These are phyloP conservation scores for Monilinia aucupariae DNA, from an alignment of 2,329 filamentous ascomycete genomes.

Conservation along the genomic window DNA sequence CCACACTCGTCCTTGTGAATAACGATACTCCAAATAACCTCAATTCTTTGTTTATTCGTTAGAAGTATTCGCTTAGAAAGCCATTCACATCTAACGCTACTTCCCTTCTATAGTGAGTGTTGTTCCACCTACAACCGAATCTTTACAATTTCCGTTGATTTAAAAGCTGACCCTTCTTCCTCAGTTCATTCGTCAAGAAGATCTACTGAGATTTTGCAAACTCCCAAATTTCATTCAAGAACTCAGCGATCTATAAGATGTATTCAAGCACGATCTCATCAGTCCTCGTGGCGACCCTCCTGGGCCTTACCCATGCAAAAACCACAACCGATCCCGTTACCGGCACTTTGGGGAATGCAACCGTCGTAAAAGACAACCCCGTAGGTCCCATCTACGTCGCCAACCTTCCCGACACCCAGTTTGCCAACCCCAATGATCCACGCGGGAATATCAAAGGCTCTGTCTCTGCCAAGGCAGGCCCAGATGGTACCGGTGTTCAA, in stretches of 20 bases:
- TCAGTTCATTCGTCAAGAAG: neutral
- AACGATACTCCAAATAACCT: neutral
- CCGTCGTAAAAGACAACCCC: constrained; percentile 51
- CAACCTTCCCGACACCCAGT: constrained; percentile 42
- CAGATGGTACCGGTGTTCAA: constrained; percentile 49
- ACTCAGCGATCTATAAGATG: constrained; percentile 7
- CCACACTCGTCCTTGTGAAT: neutral
- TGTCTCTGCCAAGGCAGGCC: constrained; percentile 43
- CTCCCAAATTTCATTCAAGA: neutral
- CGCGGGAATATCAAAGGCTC: constrained; percentile 51
- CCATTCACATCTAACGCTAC: constrained; percentile 1
- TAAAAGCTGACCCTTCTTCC: neutral
- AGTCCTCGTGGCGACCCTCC: constrained; percentile 2
- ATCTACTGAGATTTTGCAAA: neutral
- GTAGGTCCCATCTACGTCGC: constrained; percentile 49
- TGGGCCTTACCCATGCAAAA: constrained; percentile 23
- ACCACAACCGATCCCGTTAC: constrained; percentile 26
- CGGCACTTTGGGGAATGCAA: constrained; percentile 43
- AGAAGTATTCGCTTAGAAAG: neutral
- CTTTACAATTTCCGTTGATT: neutral
- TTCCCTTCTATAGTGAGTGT: neutral
- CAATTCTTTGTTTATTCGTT: neutral
- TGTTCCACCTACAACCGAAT: neutral
- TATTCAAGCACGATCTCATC: constrained; percentile 4
- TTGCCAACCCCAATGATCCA: constrained; percentile 45